These are phyloP conservation scores for Helicocarpus griseus DNA, from an alignment of 2,329 filamentous ascomycete species.

Conservation along the genomic window DNA sequence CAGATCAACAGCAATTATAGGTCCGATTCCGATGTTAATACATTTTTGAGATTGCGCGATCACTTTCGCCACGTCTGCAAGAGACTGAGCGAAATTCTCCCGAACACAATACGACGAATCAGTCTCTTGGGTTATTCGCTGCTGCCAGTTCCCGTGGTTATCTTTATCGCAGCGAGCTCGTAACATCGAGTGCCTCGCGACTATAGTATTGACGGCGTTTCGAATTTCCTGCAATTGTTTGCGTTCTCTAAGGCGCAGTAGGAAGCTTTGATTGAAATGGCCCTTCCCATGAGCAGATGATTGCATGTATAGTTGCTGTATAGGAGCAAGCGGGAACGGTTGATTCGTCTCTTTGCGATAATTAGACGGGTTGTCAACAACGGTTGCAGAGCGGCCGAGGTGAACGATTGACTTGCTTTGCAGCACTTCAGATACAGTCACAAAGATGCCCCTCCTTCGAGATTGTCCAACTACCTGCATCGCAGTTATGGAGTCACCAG, in stretches of 20 bases:
- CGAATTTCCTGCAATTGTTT: slow-evolving; percentile 6
- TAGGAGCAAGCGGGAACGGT: slow-evolving; percentile 17
- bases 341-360: slow-evolving; percentile 11
- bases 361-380: slow-evolving; percentile 24
- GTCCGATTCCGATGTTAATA: slow-evolving; percentile 16
- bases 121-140: slow-evolving; percentile 23
- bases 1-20: slow-evolving; percentile 20
- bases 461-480: slow-evolving; percentile 42
- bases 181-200: slow-evolving; percentile 18
- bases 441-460: slow-evolving; percentile 35
- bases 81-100: slow-evolving; percentile 12
- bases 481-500: slow-evolving; percentile 42
- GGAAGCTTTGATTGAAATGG: slow-evolving; percentile 20
- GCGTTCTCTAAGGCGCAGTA: slow-evolving; percentile 9
- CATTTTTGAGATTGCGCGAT: slow-evolving; percentile 23
- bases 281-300: slow-evolving; percentile 6
- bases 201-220: slow-evolving; percentile 10
- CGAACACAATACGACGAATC: slow-evolving; percentile 22
- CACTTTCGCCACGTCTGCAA: slow-evolving; percentile 16
- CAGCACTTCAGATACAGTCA: slow-evolving; percentile 41
- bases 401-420: slow-evolving; percentile 38
- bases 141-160: slow-evolving; percentile 16
- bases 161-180: slow-evolving; percentile 15
- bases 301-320: slow-evolving; percentile 16
- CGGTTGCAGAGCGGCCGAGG: slow-evolving; percentile 22